Evolutionary conservation across 2,329 filamentous ascomycete species (phyloP).

Genomic region (Aspergillus flavus): DNA sequence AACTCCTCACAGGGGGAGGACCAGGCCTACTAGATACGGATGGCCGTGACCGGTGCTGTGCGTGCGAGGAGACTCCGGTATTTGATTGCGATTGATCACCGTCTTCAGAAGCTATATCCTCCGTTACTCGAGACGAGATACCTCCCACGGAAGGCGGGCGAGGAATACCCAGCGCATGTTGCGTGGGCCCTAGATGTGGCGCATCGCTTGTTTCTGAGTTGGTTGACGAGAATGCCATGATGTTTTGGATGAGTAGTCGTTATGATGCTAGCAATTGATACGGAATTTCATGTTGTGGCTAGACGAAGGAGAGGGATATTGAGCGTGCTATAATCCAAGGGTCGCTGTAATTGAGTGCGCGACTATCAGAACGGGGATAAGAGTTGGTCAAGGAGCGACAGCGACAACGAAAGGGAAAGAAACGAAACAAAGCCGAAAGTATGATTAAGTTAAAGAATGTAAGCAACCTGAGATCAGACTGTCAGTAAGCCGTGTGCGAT

Average conservation of each 20-base stretch:
- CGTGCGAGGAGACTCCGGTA: conserved; percentile 52
- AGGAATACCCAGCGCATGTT: conserved; percentile 55
- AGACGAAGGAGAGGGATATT: conserved; percentile 10
- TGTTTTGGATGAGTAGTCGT: conserved; percentile 10
- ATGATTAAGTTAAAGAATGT: conserved; percentile 21
- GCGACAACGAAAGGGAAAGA: conserved; percentile 14
- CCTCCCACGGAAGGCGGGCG: conserved; percentile 43
- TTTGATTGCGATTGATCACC: conserved; percentile 45
- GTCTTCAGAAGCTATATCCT: conserved; percentile 53
- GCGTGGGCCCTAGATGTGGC: conserved; percentile 40
- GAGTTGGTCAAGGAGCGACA: conserved; percentile 19
- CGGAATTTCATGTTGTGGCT: conserved; percentile 27
- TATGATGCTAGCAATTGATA: conserved; percentile 15
- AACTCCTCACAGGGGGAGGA: conserved; percentile 43
- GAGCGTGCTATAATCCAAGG: neutral
- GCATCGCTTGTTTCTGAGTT: conserved; percentile 46
- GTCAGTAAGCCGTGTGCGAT: neutral
- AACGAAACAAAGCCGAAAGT: neutral
- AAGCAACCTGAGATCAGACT: conserved; percentile 20
- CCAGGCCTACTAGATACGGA: conserved; percentile 60
- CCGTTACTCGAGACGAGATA: conserved; percentile 74
- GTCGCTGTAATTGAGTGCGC: neutral
- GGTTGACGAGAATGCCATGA: conserved; percentile 28
- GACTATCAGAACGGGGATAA: neutral
- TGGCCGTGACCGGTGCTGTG: conserved; percentile 56